Evolutionary conservation across 768 basidiomycete species (phyloP).

Genomic region (Grammothele lineata): DNA sequence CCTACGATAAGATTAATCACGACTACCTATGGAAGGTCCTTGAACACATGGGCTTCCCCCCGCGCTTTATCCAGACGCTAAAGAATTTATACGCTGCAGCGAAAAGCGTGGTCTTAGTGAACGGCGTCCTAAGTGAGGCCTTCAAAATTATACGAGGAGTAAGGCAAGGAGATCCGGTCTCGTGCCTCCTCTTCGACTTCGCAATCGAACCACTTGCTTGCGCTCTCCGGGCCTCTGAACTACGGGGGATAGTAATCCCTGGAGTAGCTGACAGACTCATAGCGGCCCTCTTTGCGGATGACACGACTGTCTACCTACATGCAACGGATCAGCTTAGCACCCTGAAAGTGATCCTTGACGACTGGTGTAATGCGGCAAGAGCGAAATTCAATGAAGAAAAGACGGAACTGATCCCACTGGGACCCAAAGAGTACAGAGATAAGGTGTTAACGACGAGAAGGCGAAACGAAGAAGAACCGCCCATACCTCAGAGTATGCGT

Average conservation of each 20-base stretch:
- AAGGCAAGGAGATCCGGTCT: constrained; percentile 31
- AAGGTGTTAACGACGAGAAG: not conserved
- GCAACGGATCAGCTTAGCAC: too few species aligned
- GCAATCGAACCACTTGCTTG: constrained; percentile 29
- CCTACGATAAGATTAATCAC: constrained; percentile 16
- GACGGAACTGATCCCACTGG: not conserved
- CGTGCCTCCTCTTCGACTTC: constrained; percentile 28
- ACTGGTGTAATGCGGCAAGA: not conserved
- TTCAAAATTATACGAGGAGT: constrained; percentile 30
- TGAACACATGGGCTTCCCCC: constrained; percentile 1
- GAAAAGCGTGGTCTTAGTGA: constrained; percentile 30
- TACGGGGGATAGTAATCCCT: constrained; percentile 19
- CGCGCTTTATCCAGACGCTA: constrained; percentile 20
- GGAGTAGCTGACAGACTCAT: constrained; percentile 7
- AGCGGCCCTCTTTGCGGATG: constrained; percentile 25
- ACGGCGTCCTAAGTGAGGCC: constrained; percentile 23
- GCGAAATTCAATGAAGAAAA: not conserved
- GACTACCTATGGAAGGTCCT: constrained; percentile 10
- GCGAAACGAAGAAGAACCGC: too few species aligned
- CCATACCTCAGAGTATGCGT: too few species aligned
- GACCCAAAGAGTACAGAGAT: constrained; percentile 10
- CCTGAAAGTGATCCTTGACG: not conserved
- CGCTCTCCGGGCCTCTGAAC: constrained; percentile 9
- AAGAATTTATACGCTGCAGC: constrained; percentile 27
- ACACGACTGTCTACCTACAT: constrained; percentile 26